phyloP scores from a whole-genome alignment of 1,139 yeast species.

The Magnusiomyces magnusii region DNA sequence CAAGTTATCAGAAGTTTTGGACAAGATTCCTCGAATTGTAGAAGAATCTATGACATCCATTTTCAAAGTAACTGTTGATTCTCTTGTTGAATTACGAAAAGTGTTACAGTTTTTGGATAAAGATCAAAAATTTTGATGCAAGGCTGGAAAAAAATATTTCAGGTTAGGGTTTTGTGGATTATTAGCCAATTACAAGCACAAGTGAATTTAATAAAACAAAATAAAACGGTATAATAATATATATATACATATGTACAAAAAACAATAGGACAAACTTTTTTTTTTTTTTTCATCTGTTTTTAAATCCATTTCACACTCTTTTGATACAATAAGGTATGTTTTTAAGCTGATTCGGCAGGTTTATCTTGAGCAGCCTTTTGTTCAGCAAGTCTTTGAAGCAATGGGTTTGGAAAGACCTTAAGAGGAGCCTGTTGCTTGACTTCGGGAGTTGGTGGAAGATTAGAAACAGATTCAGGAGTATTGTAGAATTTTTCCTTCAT shows the following conservation, averaged over 20 bases:
- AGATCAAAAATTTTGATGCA: neutral
- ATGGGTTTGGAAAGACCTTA: constrained; percentile 11
- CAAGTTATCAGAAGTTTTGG: neutral
- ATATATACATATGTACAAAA: neutral
- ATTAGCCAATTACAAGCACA: neutral
- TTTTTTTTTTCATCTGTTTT: too few species aligned
- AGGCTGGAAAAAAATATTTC: neutral
- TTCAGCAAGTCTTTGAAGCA: constrained; percentile 4
- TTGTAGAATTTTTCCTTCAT: constrained; percentile 53
- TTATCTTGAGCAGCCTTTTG: neutral
- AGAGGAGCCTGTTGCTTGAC: constrained; percentile 11
- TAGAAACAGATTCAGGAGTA: constrained; percentile 19
- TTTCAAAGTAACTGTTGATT: neutral
- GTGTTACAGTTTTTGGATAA: too few species aligned
- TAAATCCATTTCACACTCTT: too few species aligned
- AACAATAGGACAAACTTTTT: neutral
- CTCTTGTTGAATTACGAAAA: neutral
- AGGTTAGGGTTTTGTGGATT: too few species aligned
- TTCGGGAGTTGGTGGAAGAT: constrained; percentile 15
- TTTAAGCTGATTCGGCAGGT: neutral
- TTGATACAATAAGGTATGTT: too few species aligned
- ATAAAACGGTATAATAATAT: neutral
- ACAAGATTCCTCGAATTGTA: neutral
- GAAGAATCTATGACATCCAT: neutral
- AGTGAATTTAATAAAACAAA: neutral